Conservation (phyloP, 2,329 filamentous ascomycete genomes). For the Pseudocercospora fuligena region DNA sequence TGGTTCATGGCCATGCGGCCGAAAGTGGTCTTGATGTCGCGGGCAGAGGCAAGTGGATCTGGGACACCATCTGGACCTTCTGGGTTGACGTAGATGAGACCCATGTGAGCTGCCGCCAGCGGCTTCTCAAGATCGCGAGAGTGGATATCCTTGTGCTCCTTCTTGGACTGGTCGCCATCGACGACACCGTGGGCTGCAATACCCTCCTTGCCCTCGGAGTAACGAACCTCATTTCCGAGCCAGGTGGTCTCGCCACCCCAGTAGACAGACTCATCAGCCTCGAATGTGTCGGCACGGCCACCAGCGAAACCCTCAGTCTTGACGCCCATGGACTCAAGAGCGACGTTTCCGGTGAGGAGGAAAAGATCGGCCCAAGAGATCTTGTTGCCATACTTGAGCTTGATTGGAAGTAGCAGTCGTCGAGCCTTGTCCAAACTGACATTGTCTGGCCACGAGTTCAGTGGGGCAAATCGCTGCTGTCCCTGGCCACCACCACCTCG, state of each 20-base stretch:
- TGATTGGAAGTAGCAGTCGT: constrained; percentile 78
- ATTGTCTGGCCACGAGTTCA: constrained; percentile 84
- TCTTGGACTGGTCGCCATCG: constrained; percentile 48
- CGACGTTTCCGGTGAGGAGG: constrained; percentile 75
- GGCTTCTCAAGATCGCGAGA: constrained; percentile 70
- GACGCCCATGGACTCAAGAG: constrained; percentile 76
- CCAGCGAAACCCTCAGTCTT: constrained; percentile 75
- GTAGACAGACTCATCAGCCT: constrained; percentile 76
- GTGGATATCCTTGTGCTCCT: constrained; percentile 53
- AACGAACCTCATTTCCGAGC: constrained; percentile 75
- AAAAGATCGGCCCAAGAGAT: constrained; percentile 80
- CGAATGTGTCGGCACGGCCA: constrained; percentile 73
- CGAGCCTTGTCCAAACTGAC: constrained; percentile 79
- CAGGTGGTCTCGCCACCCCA: constrained; percentile 78
- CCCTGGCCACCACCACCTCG: constrained; percentile 73
- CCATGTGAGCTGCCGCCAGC: constrained; percentile 72
- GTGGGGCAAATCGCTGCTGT: constrained; percentile 78
- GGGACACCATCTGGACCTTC: constrained; percentile 75
- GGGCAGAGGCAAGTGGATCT: constrained; percentile 70
- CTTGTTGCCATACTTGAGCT: constrained; percentile 83
- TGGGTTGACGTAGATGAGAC: constrained; percentile 82
- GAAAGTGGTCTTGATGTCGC: constrained; percentile 76
- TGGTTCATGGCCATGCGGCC: constrained; percentile 83
- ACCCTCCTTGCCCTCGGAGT: constrained; percentile 59
- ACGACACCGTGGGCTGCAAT: constrained; percentile 48